Base-by-base conservation (phyloP, 1,284 basidiomycete genomes). In the Ceratobasidium sp. region DNA sequence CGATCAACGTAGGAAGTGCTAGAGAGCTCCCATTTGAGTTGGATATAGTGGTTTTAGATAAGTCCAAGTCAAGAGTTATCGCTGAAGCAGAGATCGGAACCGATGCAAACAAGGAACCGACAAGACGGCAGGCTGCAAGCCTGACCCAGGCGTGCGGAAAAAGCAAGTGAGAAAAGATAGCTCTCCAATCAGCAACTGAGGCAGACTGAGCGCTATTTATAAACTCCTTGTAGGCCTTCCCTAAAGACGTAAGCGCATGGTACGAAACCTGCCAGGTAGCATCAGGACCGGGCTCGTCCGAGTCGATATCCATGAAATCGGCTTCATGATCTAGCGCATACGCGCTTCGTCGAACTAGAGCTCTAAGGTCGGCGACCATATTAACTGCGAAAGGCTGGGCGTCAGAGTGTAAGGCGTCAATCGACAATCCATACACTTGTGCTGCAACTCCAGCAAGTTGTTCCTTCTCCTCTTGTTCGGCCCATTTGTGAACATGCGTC, bases 71-170 rank as follows among this genome's bases (percentile, higher is more conserved):
- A 83, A 7, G 60, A 26, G 15, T 78, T 77, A 78, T 20, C 51
- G 79, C 77, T 0, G 89, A 89, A 15, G 85, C 79, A 9, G 85
- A 82, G 9, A 88, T 84, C 9, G 91, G 88, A 0, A 88, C 84
- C 10, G 86, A 82, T 0, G 89, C 87, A 83, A 95, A 96, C 7
- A 97, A 85, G 6, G 89, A 83, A 5, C 95, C 95, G 0, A 98
- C 85, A 7, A 97, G 87, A 63, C 95, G 90, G 80, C 93, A 93
- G 0, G 97, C 89, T 0, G 94, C 94, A 15, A 91, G 91, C 46
- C 97, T 93, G 0, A 98, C 96, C 97, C 97, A 99, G 3, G 95
- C 91, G 85, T 99, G 97, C 13, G 97, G 97, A 86, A 94, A 98
- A 10, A 95, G 88, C 2, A 99, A 89, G 82, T 95, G 91, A 0